phyloP scores from a whole-genome alignment of 805 yeast genomes.

The Saccharomyces paradoxus region DNA sequence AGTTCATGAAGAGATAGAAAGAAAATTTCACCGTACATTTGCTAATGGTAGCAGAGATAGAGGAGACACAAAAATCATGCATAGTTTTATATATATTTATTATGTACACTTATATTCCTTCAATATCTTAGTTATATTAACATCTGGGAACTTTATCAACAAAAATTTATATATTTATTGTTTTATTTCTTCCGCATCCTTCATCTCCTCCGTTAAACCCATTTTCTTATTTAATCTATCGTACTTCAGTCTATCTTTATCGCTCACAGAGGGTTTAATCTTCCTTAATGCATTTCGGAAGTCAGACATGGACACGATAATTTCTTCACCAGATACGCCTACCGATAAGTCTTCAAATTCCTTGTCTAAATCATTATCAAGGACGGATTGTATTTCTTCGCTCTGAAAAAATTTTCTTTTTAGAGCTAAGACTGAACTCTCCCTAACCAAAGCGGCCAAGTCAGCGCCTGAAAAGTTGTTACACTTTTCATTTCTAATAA shows the following conservation, averaged over 20 bases:
- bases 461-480: slow-evolving; percentile 95
- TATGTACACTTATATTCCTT: not conserved
- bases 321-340: slow-evolving; percentile 23
- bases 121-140: not conserved
- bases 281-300: slow-evolving; percentile 62
- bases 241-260: slow-evolving; percentile 69
- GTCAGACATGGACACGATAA: slow-evolving; percentile 57
- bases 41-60: not conserved
- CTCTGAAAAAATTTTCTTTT: slow-evolving; percentile 59
- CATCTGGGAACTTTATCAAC: not conserved
- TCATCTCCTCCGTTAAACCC: slow-evolving; percentile 53
- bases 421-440: slow-evolving; percentile 85
- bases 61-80: not conserved
- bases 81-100: not conserved
- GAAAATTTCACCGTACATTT: not conserved
- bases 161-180: not conserved
- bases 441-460: slow-evolving; percentile 81
- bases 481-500: slow-evolving; percentile 74
- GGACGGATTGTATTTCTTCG: slow-evolving; percentile 36
- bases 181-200: slow-evolving; percentile 7
- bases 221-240: slow-evolving; percentile 63
- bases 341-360: slow-evolving; percentile 35
- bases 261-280: slow-evolving; percentile 87
- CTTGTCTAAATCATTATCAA: slow-evolving; percentile 40
- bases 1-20: slow-evolving; percentile 16